Percentiles rank a stretch among this genome's conserved stretches.
phyloP scores from a whole-genome alignment of 176 grass and related monocot species.

The Thalia dealbata region DNA sequence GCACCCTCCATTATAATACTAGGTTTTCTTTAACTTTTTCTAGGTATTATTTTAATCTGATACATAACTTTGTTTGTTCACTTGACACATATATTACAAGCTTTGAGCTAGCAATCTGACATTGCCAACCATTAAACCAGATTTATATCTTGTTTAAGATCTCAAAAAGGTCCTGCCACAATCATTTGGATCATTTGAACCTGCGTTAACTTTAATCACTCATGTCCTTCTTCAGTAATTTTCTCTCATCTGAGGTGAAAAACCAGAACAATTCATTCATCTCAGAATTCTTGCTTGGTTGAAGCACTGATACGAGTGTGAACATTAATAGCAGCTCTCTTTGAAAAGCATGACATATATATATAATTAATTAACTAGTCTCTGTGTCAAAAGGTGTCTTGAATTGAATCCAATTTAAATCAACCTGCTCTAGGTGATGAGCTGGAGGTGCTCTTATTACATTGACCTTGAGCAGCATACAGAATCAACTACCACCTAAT shows the following conservation, averaged over 20 bases:
- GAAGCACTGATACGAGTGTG: no score
- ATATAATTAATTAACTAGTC: no score
- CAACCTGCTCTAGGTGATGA: neutral
- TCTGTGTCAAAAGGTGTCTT: no score
- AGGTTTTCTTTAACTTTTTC: constrained; percentile 3
- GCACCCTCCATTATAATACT: neutral
- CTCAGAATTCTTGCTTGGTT: no score
- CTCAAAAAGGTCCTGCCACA: constrained; percentile 4
- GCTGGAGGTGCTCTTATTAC: neutral
- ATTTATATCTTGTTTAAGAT: constrained; percentile 9
- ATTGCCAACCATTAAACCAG: constrained; percentile 9
- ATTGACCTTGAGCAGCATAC: neutral
- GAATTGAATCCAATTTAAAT: neutral
- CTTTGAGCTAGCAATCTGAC: constrained; percentile 19
- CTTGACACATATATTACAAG: constrained; percentile 11
- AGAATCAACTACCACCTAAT: no score
- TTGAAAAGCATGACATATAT: neutral
- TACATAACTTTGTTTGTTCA: neutral
- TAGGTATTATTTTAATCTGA: constrained; percentile 4
- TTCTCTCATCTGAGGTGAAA: no score
- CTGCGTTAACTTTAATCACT: neutral
- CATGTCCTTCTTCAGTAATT: neutral
- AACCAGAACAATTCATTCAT: neutral
- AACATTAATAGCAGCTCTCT: neutral
- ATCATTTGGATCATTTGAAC: constrained; percentile 1